phyloP scores from a whole-genome alignment of 371 early-diverging fungal species.

The Saksenaea vasiformis region DNA sequence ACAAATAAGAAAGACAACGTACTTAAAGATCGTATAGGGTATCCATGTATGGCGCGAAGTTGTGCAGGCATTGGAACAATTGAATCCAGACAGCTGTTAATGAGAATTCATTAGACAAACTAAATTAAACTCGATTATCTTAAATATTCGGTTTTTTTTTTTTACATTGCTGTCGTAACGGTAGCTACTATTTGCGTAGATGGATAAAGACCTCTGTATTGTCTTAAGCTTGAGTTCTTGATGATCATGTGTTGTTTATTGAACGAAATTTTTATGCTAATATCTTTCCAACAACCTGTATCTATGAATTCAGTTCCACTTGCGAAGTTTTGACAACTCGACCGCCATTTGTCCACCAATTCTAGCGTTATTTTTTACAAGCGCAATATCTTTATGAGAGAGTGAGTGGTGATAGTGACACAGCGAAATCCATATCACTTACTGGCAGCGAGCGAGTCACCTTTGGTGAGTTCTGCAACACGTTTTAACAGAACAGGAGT shows the following conservation, averaged over 20 bases:
- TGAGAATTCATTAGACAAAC: neutral
- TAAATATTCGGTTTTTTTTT: neutral
- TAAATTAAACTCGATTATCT: neutral
- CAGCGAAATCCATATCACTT: slow-evolving; percentile 23
- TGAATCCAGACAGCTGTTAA: slow-evolving; percentile 2
- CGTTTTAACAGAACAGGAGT: slow-evolving; percentile 90
- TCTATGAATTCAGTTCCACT: neutral
- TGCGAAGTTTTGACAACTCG: slow-evolving; percentile 36
- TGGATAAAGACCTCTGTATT: no score
- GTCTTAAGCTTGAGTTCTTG: no score
- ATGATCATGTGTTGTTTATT: no score
- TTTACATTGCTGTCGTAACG: neutral
- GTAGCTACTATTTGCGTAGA: no score
- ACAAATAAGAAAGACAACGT: neutral
- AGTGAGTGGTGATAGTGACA: neutral
- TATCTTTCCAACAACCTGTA: no score
- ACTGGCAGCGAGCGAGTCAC: slow-evolving; percentile 82
- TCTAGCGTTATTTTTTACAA: slow-evolving; percentile 89
- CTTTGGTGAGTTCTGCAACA: slow-evolving; percentile 78
- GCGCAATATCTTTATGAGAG: slow-evolving; percentile 68
- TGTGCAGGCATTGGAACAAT: slow-evolving; percentile 57
- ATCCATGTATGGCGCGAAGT: slow-evolving; percentile 69
- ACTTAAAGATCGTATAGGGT: slow-evolving; percentile 32
- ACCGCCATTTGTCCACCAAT: slow-evolving; percentile 81
- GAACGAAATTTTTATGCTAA: no score